Conservation (phyloP, 73 alveolate genomes). For the Uronychia binucleata region DNA sequence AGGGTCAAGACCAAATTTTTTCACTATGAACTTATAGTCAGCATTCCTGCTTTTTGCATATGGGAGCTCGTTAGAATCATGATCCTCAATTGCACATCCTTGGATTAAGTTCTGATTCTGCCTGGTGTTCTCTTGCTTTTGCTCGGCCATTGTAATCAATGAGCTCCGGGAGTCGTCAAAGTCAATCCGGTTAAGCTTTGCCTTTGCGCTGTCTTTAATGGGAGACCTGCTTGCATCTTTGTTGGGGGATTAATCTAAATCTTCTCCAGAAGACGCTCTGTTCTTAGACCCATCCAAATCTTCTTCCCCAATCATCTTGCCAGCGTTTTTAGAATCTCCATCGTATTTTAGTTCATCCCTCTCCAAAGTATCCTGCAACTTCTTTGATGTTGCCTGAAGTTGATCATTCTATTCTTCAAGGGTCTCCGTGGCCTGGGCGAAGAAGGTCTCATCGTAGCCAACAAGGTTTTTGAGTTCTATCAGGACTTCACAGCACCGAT, state of each 20-base stretch:
- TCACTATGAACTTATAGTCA: not conserved
- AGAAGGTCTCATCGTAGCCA: not conserved
- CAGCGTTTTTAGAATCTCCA: not conserved
- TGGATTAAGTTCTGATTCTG: too few species aligned
- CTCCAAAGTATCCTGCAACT: not conserved
- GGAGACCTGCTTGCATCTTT: not conserved
- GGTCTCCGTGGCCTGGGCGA: not conserved
- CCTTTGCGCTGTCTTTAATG: not conserved
- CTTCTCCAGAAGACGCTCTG: too few species aligned
- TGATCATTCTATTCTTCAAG: not conserved
- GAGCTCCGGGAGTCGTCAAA: not conserved
- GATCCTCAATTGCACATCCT: not conserved
- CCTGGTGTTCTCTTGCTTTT: not conserved
- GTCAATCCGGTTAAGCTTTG: not conserved
- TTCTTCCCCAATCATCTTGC: too few species aligned
- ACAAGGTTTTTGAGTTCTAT: not conserved
- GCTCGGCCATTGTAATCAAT: not conserved
- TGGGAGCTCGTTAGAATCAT: not conserved
- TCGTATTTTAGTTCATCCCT: not conserved
- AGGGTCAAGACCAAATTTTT: not conserved
- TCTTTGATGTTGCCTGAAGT: not conserved
- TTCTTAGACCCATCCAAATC: too few species aligned
- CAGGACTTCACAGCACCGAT: not conserved
- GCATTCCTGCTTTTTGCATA: not conserved
- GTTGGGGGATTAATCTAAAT: not conserved